These are phyloP conservation scores for Aspergillus diversus DNA, from an alignment of 495 filamentous ascomycete genomes.

Conservation along the genomic window DNA sequence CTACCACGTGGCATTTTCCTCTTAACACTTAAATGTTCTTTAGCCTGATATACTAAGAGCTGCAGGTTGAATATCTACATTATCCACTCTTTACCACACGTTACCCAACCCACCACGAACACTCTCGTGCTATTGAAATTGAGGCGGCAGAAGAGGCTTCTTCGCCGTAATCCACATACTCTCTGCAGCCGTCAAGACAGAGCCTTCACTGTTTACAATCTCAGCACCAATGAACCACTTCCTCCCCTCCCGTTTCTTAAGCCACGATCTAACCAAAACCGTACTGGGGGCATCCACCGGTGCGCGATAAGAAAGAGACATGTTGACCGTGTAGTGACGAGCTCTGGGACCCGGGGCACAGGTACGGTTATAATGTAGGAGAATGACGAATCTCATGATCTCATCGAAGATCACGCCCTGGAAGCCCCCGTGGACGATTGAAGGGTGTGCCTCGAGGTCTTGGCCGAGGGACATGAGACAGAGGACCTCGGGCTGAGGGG, in stretches of 20 bases:
- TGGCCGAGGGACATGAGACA: constrained; percentile 2
- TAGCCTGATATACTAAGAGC: too few relatives aligned
- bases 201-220: constrained; percentile 1
- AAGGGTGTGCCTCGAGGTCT: constrained; percentile 9
- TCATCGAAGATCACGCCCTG: constrained; percentile 10
- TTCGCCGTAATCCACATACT: constrained; percentile 10
- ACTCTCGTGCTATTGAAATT: too few relatives aligned
- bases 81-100: too few relatives aligned
- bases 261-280: background rate
- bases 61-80: too few relatives aligned
- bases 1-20: too few relatives aligned
- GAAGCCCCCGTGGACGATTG: constrained; percentile 9
- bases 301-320: constrained; percentile 8
- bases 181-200: constrained; percentile 9
- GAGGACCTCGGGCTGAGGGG: background rate
- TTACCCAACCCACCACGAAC: too few relatives aligned
- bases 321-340: constrained; percentile 6
- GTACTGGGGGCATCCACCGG: background rate
- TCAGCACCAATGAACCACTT: constrained; percentile 13
- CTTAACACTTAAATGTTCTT: too few relatives aligned
- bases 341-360: background rate
- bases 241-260: constrained; percentile 4
- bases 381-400: constrained; percentile 11
- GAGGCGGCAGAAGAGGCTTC: too few relatives aligned
- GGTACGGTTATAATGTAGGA: constrained; percentile 1